Evolutionary conservation across 148 eudicot genomes (phyloP), one percentile per base, ranked within the genome.

Genomic region (Spergularia bocconei): DNA sequence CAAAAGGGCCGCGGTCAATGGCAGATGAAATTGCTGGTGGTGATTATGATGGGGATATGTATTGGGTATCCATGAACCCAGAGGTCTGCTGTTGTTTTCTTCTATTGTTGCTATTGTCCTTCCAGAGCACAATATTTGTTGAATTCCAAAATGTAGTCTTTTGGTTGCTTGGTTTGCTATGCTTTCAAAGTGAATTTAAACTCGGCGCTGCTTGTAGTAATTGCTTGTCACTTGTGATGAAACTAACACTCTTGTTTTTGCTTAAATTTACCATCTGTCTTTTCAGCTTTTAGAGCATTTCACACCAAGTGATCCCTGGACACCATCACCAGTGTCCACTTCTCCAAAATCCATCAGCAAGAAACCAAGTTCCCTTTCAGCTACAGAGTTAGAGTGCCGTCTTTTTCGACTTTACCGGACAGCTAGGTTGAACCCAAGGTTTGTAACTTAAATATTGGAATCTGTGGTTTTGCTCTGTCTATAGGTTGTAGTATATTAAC

Each of bases 11-110:
- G 51, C 88, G 92, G 72, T 88, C 93, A 8, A 85, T 84, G 63
- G 97, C 84, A 4, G 87, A 83, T 60, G 98, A 93, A 88, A 88
- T 93, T 58, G 98, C 98, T 13, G 91, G 88, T 65, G 97, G 98
- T 51, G 98, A 93, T 75, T 91, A 85, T 77, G 98, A 93, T 81
- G 98, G 98, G 13, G 98, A 93, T 53, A 68, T 78, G 84, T 93
- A 91, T 63, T 93, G 92, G 92, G 90, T 93, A 63, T 93, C 98
- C 7, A 79, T 74, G 80, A 87, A 88, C 70, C 76, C 87, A n/a
- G 82, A 88, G 95, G 97, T 88, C 39, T 4, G 63, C 67, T 47
- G 17, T 63, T 72, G 5, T 72, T n/a, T 39, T 69, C 52, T 52
- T 11, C 67, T 69, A 20, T n/a, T 67, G n/a, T 66, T 51, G 16